phyloP scores from a whole-genome alignment of 2,329 filamentous ascomycete species.

The Aspergillus sp. region DNA sequence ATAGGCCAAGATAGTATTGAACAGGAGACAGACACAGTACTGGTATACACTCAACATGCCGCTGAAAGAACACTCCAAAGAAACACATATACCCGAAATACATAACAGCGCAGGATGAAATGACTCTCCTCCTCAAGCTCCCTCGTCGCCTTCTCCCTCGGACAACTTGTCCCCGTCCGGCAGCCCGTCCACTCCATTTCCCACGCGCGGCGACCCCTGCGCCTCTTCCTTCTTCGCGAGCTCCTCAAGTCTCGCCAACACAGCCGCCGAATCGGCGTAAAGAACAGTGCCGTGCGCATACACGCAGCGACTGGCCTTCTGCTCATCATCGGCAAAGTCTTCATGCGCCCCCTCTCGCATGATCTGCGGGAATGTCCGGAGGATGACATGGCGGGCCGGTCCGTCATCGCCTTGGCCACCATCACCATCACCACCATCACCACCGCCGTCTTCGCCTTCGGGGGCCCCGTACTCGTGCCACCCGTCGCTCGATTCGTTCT shows the following conservation, averaged over 20 bases:
- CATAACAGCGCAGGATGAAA: too few species aligned
- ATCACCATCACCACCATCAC: conserved; percentile 5
- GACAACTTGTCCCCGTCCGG: too few species aligned
- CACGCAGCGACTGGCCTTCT: conserved; percentile 35
- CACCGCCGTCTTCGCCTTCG: conserved; percentile 14
- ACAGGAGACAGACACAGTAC: too few species aligned
- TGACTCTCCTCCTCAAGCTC: too few species aligned
- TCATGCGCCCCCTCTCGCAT: conserved; percentile 43
- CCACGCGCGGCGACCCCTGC: too few species aligned
- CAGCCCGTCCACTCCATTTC: too few species aligned
- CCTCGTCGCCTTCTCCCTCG: too few species aligned
- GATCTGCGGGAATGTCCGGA: conserved; percentile 45
- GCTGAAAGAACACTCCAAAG: too few species aligned
- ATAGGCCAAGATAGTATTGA: too few species aligned
- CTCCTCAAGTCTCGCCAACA: conserved; percentile 33
- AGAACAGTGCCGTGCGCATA: conserved; percentile 43
- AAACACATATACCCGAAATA: too few species aligned
- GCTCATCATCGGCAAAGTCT: conserved; percentile 38
- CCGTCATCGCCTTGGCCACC: conserved; percentile 9
- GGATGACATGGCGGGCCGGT: conserved; percentile 34
- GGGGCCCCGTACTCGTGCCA: conserved; percentile 28
- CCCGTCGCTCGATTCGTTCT: conserved; percentile 24
- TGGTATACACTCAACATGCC: too few species aligned
- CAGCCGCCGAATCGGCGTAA: conserved; percentile 40
- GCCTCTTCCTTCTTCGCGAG: conserved; percentile 24